A percentile compares a stretch with the other conserved stretches of the same genome.
Evolutionary conservation across 192 early-diverging fungal genomes (phyloP).

Genomic region (Backusella morwellensis): DNA sequence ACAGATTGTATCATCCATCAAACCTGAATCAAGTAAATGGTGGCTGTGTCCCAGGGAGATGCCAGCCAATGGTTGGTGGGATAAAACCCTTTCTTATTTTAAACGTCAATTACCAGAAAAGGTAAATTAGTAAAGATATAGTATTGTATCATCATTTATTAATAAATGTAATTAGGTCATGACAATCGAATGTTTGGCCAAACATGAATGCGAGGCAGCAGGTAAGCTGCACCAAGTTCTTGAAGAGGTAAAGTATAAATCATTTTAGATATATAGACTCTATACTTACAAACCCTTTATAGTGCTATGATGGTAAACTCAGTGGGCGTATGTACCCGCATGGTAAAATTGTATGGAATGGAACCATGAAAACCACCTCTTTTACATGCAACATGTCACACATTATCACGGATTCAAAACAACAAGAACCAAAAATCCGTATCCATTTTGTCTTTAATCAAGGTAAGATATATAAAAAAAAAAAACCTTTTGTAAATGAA

Average conservation of each 20-base stretch:
- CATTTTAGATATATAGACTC: too few species aligned
- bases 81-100: neutral
- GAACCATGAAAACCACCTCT: neutral
- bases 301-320: slow-evolving; percentile 24
- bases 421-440: neutral
- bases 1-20: neutral
- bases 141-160: too few species aligned
- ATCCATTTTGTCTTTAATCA: neutral
- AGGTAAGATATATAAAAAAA: neutral
- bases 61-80: neutral
- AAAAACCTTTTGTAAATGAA: too few species aligned
- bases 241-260: slow-evolving; percentile 10
- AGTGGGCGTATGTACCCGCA: slow-evolving; percentile 21
- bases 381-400: slow-evolving; percentile 9
- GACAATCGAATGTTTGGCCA: slow-evolving; percentile 14
- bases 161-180: neutral
- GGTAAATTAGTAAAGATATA: neutral
- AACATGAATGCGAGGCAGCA: slow-evolving; percentile 21
- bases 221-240: slow-evolving; percentile 29
- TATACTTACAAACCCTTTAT: too few species aligned
- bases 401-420: neutral
- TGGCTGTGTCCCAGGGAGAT: neutral
- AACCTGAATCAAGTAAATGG: neutral
- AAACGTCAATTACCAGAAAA: slow-evolving; percentile 3
- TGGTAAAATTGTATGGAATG: slow-evolving; percentile 22